Evolutionary conservation across 495 filamentous ascomycete genomes (phyloP).

Genomic region (Ascobolus immersus): DNA sequence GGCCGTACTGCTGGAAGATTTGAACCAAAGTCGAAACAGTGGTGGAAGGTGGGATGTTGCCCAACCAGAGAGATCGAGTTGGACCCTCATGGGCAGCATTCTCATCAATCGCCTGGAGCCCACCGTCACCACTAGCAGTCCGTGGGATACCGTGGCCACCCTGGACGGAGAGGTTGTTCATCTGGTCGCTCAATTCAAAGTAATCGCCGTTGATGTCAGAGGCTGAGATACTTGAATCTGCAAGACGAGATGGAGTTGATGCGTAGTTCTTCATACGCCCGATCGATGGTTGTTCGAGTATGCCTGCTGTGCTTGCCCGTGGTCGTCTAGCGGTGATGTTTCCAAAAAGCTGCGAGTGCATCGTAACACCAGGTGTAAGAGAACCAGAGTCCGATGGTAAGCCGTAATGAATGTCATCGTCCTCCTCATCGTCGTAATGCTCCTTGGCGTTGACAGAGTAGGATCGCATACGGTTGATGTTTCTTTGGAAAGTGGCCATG

Average conservation of each 20-base stretch:
- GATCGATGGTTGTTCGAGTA: constrained; percentile 59
- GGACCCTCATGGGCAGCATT: constrained; percentile 44
- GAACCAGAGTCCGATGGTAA: background rate
- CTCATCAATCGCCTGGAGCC: constrained; percentile 12
- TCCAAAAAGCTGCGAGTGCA: background rate
- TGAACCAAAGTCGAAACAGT: constrained; percentile 78
- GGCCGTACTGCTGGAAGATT: constrained; percentile 75
- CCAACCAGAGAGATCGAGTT: constrained; percentile 85
- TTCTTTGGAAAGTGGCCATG: constrained; percentile 46
- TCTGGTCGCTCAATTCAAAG: constrained; percentile 11
- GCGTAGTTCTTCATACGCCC: constrained; percentile 51
- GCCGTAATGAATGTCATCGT: constrained; percentile 27
- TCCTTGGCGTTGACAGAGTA: constrained; percentile 98
- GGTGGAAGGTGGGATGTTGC: constrained; percentile 90
- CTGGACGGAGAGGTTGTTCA: constrained; percentile 13
- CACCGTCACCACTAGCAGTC: constrained; percentile 14
- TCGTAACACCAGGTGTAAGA: background rate
- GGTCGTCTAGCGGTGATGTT: constrained; percentile 38
- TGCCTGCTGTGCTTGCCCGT: constrained; percentile 67
- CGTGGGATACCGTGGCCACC: constrained; percentile 10
- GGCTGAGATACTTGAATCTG: constrained; percentile 61
- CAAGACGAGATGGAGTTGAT: constrained; percentile 52
- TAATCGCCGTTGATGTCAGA: constrained; percentile 36
- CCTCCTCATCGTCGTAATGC: constrained; percentile 82
- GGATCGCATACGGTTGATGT: constrained; percentile 68